phyloP scores from a whole-genome alignment of 768 basidiomycete species.

The Suillus ampliporus region DNA sequence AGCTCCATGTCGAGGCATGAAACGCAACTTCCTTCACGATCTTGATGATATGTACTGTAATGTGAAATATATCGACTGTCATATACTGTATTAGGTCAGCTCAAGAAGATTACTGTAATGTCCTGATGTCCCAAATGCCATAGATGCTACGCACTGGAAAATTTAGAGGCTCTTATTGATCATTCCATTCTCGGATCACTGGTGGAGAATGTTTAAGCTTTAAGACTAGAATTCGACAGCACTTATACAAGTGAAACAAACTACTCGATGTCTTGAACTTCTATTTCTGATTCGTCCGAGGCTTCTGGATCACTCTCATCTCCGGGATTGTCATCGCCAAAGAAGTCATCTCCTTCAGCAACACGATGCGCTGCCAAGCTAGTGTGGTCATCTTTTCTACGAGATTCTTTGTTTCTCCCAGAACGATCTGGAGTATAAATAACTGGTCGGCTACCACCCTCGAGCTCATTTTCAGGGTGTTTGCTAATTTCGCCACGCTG shows the following conservation, averaged over 20 bases:
- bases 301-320: constrained; percentile 19
- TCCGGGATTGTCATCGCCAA: constrained; percentile 30
- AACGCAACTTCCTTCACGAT: not conserved
- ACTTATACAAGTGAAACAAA: not conserved
- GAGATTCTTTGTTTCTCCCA: not conserved
- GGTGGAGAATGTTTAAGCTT: not conserved
- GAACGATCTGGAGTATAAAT: not conserved
- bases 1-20: constrained; percentile 45
- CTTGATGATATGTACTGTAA: not conserved
- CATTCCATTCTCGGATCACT: no score
- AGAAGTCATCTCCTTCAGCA: constrained; percentile 31
- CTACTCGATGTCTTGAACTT: not conserved
- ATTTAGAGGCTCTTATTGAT: not conserved
- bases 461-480: constrained; percentile 61
- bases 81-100: no score
- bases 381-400: constrained; percentile 10
- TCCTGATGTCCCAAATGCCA: not conserved
- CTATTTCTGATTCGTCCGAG: constrained; percentile 11
- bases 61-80: no score
- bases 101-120: no score
- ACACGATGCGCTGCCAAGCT: constrained; percentile 20
- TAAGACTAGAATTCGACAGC: not conserved
- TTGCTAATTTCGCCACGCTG: constrained; percentile 56
- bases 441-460: constrained; percentile 1
- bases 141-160: constrained; percentile 1